These are phyloP conservation scores for Micromonas commoda DNA, from an alignment of 139 green algal species.

Conservation along the genomic window DNA sequence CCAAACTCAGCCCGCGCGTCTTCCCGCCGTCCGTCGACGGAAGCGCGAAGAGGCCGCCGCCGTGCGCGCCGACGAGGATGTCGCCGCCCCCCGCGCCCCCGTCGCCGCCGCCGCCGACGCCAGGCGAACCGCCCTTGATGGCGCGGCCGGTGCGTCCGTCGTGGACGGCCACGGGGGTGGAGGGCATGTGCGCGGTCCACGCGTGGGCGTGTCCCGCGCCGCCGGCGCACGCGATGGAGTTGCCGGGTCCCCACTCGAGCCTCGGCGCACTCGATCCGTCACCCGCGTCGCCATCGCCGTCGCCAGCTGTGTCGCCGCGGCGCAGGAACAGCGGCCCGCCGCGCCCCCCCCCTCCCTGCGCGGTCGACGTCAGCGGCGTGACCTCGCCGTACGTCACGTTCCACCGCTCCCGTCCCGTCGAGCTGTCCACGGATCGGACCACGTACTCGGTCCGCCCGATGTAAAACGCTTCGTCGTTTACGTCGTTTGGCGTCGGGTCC, in stretches of 20 bases:
- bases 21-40: neutral
- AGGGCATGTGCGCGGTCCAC: neutral
- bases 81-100: neutral
- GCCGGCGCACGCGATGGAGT: neutral
- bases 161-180: neutral
- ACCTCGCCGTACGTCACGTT: slow-evolving; percentile 33
- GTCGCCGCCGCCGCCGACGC: too few species aligned
- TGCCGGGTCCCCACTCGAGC: neutral
- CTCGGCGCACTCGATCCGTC: too few species aligned
- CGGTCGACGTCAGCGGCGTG: neutral
- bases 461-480: neutral
- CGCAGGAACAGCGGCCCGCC: neutral
- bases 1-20: too few species aligned
- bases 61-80: slow-evolving; percentile 12
- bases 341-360: neutral
- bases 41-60: slow-evolving; percentile 8
- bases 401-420: slow-evolving; percentile 33
- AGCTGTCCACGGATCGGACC: slow-evolving; percentile 31
- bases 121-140: neutral
- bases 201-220: neutral
- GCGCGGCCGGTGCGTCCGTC: neutral
- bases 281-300: too few species aligned
- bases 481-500: neutral
- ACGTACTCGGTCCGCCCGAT: slow-evolving; percentile 39
- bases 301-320: too few species aligned